Percentiles rank a stretch among this genome's conserved stretches.
Conservation (phyloP, 495 filamentous ascomycete species). For the Bacidia rubella region DNA sequence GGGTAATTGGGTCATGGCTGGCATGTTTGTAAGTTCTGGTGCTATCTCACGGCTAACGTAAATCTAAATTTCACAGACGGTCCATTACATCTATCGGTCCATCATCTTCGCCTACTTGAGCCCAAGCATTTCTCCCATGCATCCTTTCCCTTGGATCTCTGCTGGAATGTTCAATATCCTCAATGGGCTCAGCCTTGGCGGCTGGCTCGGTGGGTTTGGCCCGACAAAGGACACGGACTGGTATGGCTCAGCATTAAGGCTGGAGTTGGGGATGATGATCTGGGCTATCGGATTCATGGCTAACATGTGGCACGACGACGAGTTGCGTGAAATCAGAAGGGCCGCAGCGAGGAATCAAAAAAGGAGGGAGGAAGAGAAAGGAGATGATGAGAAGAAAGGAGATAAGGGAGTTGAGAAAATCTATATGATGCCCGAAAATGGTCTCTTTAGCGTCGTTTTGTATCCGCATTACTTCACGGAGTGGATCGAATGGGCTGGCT, state of each 20-base stretch:
- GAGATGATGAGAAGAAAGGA: slow-evolving; percentile 23
- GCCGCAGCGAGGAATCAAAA: slow-evolving; percentile 36
- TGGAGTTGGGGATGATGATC: slow-evolving; percentile 38
- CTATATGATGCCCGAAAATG: slow-evolving; percentile 74
- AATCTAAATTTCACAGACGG: slow-evolving; percentile 26
- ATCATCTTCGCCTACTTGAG: slow-evolving; percentile 68
- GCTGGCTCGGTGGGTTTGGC: slow-evolving; percentile 70
- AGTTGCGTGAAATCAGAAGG: slow-evolving; percentile 62
- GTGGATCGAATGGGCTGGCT: slow-evolving; percentile 93
- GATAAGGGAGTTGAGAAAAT: slow-evolving; percentile 52
- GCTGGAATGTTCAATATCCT: slow-evolving; percentile 60
- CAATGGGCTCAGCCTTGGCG: slow-evolving; percentile 63
- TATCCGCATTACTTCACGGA: slow-evolving; percentile 90
- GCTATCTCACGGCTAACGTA: slow-evolving; percentile 13
- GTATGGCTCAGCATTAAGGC: slow-evolving; percentile 25
- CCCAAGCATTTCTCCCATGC: slow-evolving; percentile 83
- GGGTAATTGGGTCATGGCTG: slow-evolving; percentile 54
- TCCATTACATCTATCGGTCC: slow-evolving; percentile 85
- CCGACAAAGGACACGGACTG: slow-evolving; percentile 46
- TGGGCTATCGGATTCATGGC: slow-evolving; percentile 58
- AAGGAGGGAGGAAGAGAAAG: slow-evolving; percentile 20
- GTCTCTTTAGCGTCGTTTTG: slow-evolving; percentile 68
- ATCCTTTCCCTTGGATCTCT: slow-evolving; percentile 43
- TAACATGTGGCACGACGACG: slow-evolving; percentile 77
- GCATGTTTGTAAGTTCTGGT: slow-evolving; percentile 38